Percentiles rank a stretch among this genome's conserved stretches.
Conservation (phyloP, 148 eudicot genomes). For the Rhododendron molle region DNA sequence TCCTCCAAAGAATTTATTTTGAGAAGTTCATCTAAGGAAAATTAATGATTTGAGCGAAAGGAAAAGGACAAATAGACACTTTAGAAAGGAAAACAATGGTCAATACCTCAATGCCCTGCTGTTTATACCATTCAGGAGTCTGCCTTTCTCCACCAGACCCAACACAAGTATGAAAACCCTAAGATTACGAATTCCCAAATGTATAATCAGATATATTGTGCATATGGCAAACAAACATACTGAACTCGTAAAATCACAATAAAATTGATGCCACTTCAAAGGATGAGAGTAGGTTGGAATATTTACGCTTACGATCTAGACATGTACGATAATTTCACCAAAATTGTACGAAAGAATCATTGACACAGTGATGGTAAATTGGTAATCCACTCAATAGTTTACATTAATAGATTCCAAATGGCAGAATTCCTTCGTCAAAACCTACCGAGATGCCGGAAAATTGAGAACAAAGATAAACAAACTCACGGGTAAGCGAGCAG, state of each 20-base stretch:
- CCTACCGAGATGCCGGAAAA: background rate
- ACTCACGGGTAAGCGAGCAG: constrained; percentile 94
- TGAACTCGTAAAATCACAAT: background rate
- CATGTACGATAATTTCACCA: background rate
- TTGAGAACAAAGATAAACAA: background rate
- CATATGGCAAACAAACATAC: background rate
- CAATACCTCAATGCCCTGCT: constrained; percentile 94
- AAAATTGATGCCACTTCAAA: background rate
- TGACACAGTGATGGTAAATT: background rate
- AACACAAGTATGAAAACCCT: constrained; percentile 99
- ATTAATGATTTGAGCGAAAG: background rate
- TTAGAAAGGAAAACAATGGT: constrained; percentile 4
- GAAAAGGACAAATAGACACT: background rate
- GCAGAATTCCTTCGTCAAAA: background rate
- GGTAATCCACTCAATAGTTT: background rate
- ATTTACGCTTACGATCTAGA: background rate
- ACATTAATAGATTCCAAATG: background rate
- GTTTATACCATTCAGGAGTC: constrained; percentile 97
- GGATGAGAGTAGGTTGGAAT: background rate
- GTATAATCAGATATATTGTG: background rate
- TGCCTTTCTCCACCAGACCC: constrained; percentile 98
- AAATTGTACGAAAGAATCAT: background rate
- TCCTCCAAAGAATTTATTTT: background rate
- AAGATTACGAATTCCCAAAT: constrained; percentile 11
- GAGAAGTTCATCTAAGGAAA: background rate